Evolutionary conservation across 1,284 basidiomycete species (phyloP), one percentile per base, ranked within the genome.

Genomic region (Malassezia dermatis): DNA sequence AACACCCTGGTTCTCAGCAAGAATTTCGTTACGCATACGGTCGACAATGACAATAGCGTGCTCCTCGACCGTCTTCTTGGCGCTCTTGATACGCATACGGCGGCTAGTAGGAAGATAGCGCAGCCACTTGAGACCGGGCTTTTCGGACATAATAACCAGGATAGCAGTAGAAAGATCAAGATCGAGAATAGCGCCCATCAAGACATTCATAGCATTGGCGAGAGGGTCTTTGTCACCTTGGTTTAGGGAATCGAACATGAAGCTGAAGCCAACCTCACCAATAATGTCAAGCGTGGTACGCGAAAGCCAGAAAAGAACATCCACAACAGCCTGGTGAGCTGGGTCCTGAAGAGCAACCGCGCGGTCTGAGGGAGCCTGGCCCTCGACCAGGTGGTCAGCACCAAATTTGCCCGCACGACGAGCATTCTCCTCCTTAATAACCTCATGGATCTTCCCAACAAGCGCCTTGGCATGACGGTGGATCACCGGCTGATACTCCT

Each of bases 261-360:
- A 62, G 23, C 62, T 59, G 49, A 74, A 74, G 2, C 70, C 71
- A 3, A 66, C 60, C 39, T 65, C 62, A 27, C 71, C 71, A 41
- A 74, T 73, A 43, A 74, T 72, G 40, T 68, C 66, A 27, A 68
- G 56, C 55, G 64, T 68, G 4, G 61, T 61, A 34, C 62, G 59
- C 24, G 62, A 61, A 11, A 68, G 60, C 39, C 56, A 68, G 49
- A 64, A 62, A 6, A 59, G 62, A 7, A 62, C 56, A 41, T 68
- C 66, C 0, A 66, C 52, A n/a, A 39, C 30, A n/a, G 49, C 58
- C 41, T 42, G 21, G 35, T 44, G 17, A 7, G 49, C 23, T 2
- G 56, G 48, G 41, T 53, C 26, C 28, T 27, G 12, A 15, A 53
- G 28, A n/a, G 27, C 1, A 27, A 39, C 30, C 13, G 23, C 8